These are phyloP conservation scores for Amylocystis lapponica DNA, from an alignment of 768 basidiomycete genomes.

Conservation along the genomic window DNA sequence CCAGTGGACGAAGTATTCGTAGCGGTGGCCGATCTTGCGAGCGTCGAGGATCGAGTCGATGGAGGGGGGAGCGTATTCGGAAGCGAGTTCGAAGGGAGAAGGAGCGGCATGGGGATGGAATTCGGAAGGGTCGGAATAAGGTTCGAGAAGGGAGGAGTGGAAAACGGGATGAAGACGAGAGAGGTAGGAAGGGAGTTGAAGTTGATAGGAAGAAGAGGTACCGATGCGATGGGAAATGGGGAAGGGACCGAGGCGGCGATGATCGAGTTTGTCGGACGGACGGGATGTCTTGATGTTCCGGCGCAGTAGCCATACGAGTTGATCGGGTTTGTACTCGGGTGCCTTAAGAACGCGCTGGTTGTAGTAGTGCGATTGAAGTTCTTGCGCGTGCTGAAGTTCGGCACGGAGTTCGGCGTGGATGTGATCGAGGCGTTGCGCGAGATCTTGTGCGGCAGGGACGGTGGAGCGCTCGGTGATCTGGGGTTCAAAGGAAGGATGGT, in stretches of 20 bases:
- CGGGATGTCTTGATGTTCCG: conserved; percentile 35
- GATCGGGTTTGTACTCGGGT: conserved; percentile 25
- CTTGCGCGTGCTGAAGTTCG: conserved; percentile 27
- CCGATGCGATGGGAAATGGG: background rate
- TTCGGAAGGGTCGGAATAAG: conserved; percentile 24
- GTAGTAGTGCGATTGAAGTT: conserved; percentile 23
- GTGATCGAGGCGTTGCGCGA: conserved; percentile 21
- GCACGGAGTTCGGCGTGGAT: conserved; percentile 31
- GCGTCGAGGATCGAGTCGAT: conserved; percentile 26
- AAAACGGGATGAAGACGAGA: conserved; percentile 34
- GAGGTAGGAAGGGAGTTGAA: conserved; percentile 13
- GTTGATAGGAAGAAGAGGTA: conserved; percentile 5
- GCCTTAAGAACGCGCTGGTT: conserved; percentile 19
- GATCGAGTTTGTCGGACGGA: conserved; percentile 33
- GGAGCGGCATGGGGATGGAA: conserved; percentile 24
- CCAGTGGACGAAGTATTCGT: conserved; percentile 32
- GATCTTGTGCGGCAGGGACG: conserved; percentile 28
- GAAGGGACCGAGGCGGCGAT: conserved; percentile 3
- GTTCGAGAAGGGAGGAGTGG: conserved; percentile 29
- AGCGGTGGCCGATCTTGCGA: conserved; percentile 29
- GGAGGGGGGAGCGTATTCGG: background rate
- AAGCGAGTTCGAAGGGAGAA: conserved; percentile 2
- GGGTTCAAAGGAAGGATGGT: conserved; percentile 23
- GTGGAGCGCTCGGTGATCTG: conserved; percentile 21
- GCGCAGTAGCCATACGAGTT: conserved; percentile 34